Evolutionary conservation across 2,329 filamentous ascomycete species (phyloP), one percentile per base, ranked within the genome.

Genomic region (Cladosporium sp.): DNA sequence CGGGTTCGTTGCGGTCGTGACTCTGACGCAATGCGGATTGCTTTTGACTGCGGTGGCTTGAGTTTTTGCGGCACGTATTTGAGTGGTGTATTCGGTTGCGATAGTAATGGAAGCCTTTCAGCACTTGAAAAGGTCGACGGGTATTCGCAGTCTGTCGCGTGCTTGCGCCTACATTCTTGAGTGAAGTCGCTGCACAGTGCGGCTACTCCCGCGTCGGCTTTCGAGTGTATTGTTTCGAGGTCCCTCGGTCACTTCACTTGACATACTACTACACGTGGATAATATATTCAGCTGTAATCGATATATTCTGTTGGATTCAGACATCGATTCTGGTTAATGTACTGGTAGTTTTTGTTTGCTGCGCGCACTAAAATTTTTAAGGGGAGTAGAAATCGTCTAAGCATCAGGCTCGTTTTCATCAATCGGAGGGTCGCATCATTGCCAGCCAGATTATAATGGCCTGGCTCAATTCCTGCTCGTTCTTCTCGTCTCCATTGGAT

Each of bases 401-500:
- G 36, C 17, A 39, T 19, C 13, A 32, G 28, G 28, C 28, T 32
- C 28, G 12, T 32, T 32, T 9, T 10, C 28, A 32, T 32, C 28
- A 32, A 32, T 32, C 28, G 8, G 28, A n/a, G n/a, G 3, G 28
- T 32, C 12, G 28, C 28, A 32, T 32, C 22, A 45, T 28, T n/a
- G 19, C 45, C 28, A 48, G 17, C 19, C 20, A 32, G 34, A 22
- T 15, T 25, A 10, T 45, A 45, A 25, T 17, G 17, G 24, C 42
- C n/a, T 22, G 25, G 17, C 19, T 61, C 44, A 65, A 52, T 60
- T 60, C 19, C 61, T 58, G 34, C 62, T 62, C 56, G 64, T 62
- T 48, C 62, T 62, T 54, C 64, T 62, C 48, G 67, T 69, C 60
- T 64, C 64, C 66, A 68, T 68, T 35, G 63, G 55, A 60, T 69